Evolutionary conservation across 2,329 filamentous ascomycete species (phyloP), one percentile per base, ranked within the genome.

Genomic region (Sphaerulina musiva): DNA sequence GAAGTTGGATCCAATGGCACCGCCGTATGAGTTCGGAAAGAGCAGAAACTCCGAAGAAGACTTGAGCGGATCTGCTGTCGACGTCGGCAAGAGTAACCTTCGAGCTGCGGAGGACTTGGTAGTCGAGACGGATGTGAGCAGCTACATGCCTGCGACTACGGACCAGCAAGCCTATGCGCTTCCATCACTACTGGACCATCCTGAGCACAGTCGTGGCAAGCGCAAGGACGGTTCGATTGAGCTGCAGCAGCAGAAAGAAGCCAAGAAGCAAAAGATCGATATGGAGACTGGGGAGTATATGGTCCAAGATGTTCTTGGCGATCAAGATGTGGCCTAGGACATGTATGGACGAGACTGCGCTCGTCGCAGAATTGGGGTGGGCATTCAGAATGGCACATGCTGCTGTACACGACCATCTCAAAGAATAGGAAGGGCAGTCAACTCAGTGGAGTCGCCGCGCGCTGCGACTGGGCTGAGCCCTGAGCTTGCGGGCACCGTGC

Each of bases 201-300:
- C 26, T 29, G 26, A 29, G 6, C 26, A 6, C 26, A 29, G 26
- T 29, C 26, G 6, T 29, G 44, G 44, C 12, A 63, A 63, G 61
- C 58, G 61, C 20, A 63, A 62, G 56, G 51, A 47, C 20, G 45
- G 39, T 10, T 26, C 44, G 34, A 26, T 23, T 38, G 23, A 40
- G 5, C 29, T 29, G n/a, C 40, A 20, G 8, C 36, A 39, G n/a
- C 45, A 20, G 23, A 32, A 17, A 23, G 46, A 8, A n/a, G 44
- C n/a, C 23, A 56, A 50, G 48, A 55, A 55, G 55, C 47, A 42
- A 20, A 53, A 51, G 46, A 41, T 36, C 17, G 42, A 43, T 38
- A 5, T 2, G 17, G 42, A 41, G 39, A 32, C 47, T 41, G 47
- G 47, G 20, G 47, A 49, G 47, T 49, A 49, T 29, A 49, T 42